These are phyloP conservation scores for Blastobotrys ciferrii DNA, from an alignment of 1,139 yeast species.

Conservation along the genomic window DNA sequence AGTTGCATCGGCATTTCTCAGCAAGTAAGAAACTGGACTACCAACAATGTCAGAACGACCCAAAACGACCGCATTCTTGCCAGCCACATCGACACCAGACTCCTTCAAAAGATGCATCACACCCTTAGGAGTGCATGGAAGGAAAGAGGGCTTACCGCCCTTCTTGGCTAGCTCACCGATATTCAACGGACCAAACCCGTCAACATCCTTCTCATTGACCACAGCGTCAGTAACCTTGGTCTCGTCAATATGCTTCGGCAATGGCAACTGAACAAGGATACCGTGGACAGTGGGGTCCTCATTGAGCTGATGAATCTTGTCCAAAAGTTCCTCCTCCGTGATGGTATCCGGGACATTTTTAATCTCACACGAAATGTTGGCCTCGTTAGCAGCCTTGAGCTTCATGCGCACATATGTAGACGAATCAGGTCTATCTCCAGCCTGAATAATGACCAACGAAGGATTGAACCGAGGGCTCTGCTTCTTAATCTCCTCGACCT, in stretches of 20 bases:
- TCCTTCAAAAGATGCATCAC: conserved; percentile 72
- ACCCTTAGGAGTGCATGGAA: conserved; percentile 98
- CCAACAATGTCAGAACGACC: conserved; percentile 98
- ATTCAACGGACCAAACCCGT: conserved; percentile 89
- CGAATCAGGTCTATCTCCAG: conserved; percentile 87
- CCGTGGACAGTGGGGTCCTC: conserved; percentile 75
- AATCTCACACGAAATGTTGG: conserved; percentile 70
- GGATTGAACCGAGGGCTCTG: conserved; percentile 68
- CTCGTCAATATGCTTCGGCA: conserved; percentile 82
- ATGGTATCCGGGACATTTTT: conserved; percentile 61
- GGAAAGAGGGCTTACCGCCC: conserved; percentile 78
- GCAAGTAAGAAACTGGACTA: conserved; percentile 80
- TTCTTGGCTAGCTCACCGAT: conserved; percentile 90
- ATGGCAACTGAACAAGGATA: conserved; percentile 84
- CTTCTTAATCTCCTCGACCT: conserved; percentile 55
- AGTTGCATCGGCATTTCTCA: conserved; percentile 77
- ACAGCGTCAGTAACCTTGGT: conserved; percentile 75
- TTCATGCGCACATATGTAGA: conserved; percentile 95
- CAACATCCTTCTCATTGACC: conserved; percentile 81
- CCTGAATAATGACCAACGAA: conserved; percentile 78
- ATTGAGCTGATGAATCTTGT: conserved; percentile 61
- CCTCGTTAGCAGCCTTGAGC: conserved; percentile 82
- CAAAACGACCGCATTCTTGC: conserved; percentile 86
- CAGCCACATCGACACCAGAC: conserved; percentile 61
- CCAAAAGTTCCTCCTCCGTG: conserved; percentile 47